These are phyloP conservation scores for Teratosphaeria destructans DNA, from an alignment of 2,329 filamentous ascomycete genomes.

Conservation along the genomic window DNA sequence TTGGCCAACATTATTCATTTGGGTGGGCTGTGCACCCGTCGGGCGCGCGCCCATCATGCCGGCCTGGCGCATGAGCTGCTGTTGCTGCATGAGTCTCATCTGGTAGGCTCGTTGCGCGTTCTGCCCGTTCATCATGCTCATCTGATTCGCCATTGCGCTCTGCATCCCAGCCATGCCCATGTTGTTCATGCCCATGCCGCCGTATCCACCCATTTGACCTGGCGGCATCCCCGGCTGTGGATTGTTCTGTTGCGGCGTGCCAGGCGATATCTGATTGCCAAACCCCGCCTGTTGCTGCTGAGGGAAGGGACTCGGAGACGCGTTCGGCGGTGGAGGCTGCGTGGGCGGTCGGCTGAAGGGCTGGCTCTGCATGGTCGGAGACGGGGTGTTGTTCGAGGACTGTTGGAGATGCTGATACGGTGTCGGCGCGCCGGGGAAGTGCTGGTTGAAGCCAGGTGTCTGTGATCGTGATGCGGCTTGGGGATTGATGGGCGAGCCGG, in stretches of 20 bases:
- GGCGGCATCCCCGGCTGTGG: conserved; percentile 10
- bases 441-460: conserved; percentile 52
- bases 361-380: conserved; percentile 82
- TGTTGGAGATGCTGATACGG: conserved; percentile 68
- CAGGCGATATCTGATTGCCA: conserved; percentile 34
- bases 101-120: conserved; percentile 74
- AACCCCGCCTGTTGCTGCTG: conserved; percentile 12
- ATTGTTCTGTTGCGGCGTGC: conserved; percentile 6
- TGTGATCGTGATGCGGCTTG: conserved; percentile 73
- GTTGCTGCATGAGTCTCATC: conserved; percentile 70
- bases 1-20: conserved; percentile 14
- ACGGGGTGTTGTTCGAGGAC: conserved; percentile 77
- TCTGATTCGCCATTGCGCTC: conserved; percentile 31
- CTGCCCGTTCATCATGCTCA: conserved; percentile 31
- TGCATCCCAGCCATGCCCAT: conserved; percentile 25
- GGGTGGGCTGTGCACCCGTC: conserved; percentile 16
- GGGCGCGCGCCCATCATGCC: conserved; percentile 21
- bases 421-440: conserved; percentile 53
- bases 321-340: conserved; percentile 53
- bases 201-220: conserved; percentile 14
- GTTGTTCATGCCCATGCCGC: conserved; percentile 19
- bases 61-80: conserved; percentile 48
- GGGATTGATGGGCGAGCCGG: conserved; percentile 68
- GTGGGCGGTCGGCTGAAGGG: conserved; percentile 48
- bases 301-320: conserved; percentile 77